Evolutionary conservation across 2,329 filamentous ascomycete species (phyloP).

Genomic region (Rachicladosporium sp.): DNA sequence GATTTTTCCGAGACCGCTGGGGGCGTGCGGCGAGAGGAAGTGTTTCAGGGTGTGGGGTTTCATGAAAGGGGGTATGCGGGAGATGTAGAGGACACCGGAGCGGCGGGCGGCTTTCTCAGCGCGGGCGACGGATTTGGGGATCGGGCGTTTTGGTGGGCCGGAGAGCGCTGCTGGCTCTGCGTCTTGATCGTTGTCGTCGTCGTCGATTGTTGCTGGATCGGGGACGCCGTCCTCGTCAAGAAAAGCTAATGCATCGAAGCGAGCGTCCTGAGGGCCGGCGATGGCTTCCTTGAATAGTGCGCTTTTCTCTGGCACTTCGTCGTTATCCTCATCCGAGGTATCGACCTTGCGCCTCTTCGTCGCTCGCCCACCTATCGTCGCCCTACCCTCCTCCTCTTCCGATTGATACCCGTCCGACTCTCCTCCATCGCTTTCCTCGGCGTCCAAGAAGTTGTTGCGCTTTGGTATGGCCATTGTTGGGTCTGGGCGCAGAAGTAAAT

Average conservation of each 20-base stretch:
- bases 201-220: conserved; percentile 5
- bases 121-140: conserved; percentile 56
- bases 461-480: conserved; percentile 54
- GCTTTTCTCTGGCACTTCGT: conserved; percentile 8
- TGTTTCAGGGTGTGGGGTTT: conserved; percentile 66
- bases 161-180: conserved; percentile 3
- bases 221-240: conserved; percentile 12
- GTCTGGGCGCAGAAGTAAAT: background rate
- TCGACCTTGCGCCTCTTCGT: conserved; percentile 53
- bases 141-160: conserved; percentile 17
- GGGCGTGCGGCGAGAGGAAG: conserved; percentile 62
- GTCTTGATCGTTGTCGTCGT: conserved; percentile 3
- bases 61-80: conserved; percentile 79
- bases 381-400: conserved; percentile 54
- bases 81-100: conserved; percentile 73
- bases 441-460: conserved; percentile 58
- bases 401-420: conserved; percentile 50
- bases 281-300: conserved; percentile 7
- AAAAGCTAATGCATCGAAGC: conserved; percentile 10
- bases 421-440: conserved; percentile 31
- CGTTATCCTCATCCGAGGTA: conserved; percentile 27
- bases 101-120: conserved; percentile 54
- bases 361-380: conserved; percentile 32
- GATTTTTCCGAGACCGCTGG: conserved; percentile 53
- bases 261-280: conserved; percentile 7